Percentiles rank a stretch among this genome's conserved stretches.
These are phyloP conservation scores for Salvia splendens DNA, from an alignment of 257 asterid genomes.

Conservation along the genomic window DNA sequence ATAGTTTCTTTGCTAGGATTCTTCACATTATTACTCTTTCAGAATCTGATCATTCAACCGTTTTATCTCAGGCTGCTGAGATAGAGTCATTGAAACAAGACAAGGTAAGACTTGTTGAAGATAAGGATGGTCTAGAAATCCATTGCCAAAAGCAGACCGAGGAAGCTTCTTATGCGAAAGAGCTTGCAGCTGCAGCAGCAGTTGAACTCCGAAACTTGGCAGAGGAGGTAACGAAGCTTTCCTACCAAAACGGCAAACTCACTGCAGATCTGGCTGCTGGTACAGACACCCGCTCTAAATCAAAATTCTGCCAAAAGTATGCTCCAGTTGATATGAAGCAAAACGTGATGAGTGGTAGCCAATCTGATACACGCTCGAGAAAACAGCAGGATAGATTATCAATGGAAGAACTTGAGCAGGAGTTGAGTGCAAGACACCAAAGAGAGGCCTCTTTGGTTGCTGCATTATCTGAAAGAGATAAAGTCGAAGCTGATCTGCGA, in stretches of 20 bases:
- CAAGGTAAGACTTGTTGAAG: constrained; percentile 54
- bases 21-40: constrained; percentile 8
- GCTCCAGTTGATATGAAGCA: constrained; percentile 42
- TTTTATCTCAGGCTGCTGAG: constrained; percentile 62
- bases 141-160: constrained; percentile 58
- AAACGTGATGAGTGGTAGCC: constrained; percentile 34
- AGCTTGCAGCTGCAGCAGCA: constrained; percentile 84
- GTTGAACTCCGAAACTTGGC: constrained; percentile 82
- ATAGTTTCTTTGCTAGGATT: not conserved
- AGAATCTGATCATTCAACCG: constrained; percentile 22
- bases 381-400: constrained; percentile 52
- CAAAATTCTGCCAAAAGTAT: constrained; percentile 50
- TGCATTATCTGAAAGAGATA: constrained; percentile 77
- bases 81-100: constrained; percentile 74
- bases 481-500: constrained; percentile 66
- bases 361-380: constrained; percentile 38
- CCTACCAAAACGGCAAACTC: constrained; percentile 73
- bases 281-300: constrained; percentile 43
- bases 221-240: constrained; percentile 76
- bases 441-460: constrained; percentile 80
- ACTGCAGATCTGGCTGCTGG: constrained; percentile 52
- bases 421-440: constrained; percentile 64
- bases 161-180: constrained; percentile 80
- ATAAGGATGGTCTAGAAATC: constrained; percentile 63
- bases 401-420: constrained; percentile 63